phyloP scores from a whole-genome alignment of 805 yeast species.

The Yamadazyma sp. region DNA sequence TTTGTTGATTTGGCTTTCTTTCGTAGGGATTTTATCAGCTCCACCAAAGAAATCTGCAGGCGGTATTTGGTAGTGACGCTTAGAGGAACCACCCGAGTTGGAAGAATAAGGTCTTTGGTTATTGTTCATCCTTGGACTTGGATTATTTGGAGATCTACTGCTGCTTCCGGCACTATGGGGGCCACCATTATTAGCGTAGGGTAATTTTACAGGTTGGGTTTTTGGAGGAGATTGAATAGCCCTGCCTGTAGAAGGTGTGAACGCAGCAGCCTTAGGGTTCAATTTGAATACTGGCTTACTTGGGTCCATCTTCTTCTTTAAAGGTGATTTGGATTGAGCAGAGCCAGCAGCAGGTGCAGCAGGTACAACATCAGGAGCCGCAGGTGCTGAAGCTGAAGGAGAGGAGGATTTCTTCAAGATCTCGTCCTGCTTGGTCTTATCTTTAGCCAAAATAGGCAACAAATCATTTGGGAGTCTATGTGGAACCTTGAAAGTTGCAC shows the following conservation, averaged over 20 bases:
- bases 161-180: constrained; percentile 6
- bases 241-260: constrained; percentile 46
- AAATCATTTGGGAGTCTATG: constrained; percentile 59
- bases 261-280: constrained; percentile 67
- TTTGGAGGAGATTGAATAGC: constrained; percentile 20
- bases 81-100: constrained; percentile 21
- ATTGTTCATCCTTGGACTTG: constrained; percentile 34
- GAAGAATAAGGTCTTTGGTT: constrained; percentile 31
- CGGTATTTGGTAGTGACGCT: constrained; percentile 38
- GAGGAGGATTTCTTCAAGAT: constrained; percentile 45
- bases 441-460: constrained; percentile 69
- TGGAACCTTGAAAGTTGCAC: constrained; percentile 77
- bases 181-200: constrained; percentile 8
- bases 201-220: constrained; percentile 17
- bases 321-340: too few species aligned
- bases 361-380: not conserved
- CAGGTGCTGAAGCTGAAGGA: constrained; percentile 3
- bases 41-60: constrained; percentile 47
- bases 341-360: too few species aligned
- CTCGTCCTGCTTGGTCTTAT: constrained; percentile 63
- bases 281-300: constrained; percentile 63
- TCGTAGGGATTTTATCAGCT: constrained; percentile 36
- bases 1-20: constrained; percentile 34
- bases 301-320: constrained; percentile 54
- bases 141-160: constrained; percentile 24